phyloP scores from a whole-genome alignment of 2,329 filamentous ascomycete species.

The Leptoxyphium fumago region DNA sequence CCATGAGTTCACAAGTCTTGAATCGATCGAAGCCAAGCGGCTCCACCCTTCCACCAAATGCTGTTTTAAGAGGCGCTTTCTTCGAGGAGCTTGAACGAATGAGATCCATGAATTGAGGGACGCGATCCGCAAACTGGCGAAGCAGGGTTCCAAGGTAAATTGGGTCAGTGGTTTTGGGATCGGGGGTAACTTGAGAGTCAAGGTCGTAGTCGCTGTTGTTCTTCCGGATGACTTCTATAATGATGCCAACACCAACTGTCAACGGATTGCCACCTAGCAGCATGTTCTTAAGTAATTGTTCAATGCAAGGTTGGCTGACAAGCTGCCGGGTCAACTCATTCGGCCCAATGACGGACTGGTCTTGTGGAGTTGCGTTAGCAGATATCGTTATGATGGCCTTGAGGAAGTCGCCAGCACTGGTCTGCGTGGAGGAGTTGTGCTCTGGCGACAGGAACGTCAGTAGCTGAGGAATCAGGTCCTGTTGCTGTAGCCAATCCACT shows the following conservation, averaged over 20 bases:
- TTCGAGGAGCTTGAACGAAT: conserved; percentile 66
- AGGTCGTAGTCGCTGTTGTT: conserved; percentile 99
- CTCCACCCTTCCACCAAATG: conserved; percentile 82
- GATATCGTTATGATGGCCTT: conserved; percentile 99
- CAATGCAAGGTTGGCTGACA: conserved; percentile 71
- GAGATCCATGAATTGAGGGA: conserved; percentile 85
- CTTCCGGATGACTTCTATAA: conserved; percentile 97
- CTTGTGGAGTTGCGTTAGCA: conserved; percentile 92
- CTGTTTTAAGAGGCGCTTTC: conserved; percentile 63
- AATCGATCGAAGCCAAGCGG: conserved; percentile 94
- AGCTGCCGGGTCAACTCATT: conserved; percentile 93
- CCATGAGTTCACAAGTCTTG: conserved; percentile 98
- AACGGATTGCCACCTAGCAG: conserved; percentile 82
- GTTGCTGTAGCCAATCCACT: conserved; percentile 89
- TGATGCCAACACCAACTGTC: conserved; percentile 89
- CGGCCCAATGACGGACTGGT: conserved; percentile 96
- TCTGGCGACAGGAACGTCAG: conserved; percentile 77
- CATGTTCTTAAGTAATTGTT: conserved; percentile 82
- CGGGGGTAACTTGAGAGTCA: conserved; percentile 69
- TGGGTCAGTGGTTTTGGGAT: conserved; percentile 73
- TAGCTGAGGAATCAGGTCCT: conserved; percentile 73
- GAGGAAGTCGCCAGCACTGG: conserved; percentile 89
- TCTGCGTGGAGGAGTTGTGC: conserved; percentile 80
- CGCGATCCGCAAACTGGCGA: conserved; percentile 74
- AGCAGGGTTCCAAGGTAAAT: conserved; percentile 90